Percentiles rank a stretch among this genome's conserved stretches.
Evolutionary conservation across 2,329 filamentous ascomycete species (phyloP).

Genomic region (Pezicula carpinea): DNA sequence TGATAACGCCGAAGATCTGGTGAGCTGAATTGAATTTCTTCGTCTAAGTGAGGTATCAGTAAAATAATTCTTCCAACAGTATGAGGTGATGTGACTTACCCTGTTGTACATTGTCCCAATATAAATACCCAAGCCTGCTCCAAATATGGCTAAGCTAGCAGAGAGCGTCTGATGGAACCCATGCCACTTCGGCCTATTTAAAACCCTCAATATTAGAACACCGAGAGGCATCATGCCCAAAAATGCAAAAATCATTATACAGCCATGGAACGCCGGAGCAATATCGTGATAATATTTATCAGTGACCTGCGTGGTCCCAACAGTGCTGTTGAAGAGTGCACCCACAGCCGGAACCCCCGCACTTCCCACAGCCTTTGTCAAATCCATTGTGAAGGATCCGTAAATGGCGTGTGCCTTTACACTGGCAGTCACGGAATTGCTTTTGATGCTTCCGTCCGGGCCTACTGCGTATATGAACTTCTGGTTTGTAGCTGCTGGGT

Average conservation of each 20-base stretch:
- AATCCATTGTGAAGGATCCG: slow-evolving; percentile 51
- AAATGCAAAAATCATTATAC: slow-evolving; percentile 51
- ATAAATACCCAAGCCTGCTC: slow-evolving; percentile 47
- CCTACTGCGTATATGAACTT: slow-evolving; percentile 54
- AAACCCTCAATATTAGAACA: slow-evolving; percentile 46
- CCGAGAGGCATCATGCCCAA: slow-evolving; percentile 53
- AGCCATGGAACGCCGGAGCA: slow-evolving; percentile 28
- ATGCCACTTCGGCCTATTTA: slow-evolving; percentile 50
- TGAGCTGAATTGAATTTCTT: slow-evolving; percentile 48
- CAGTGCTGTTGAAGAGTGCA: slow-evolving; percentile 18
- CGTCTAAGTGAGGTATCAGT: slow-evolving; percentile 34
- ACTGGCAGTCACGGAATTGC: slow-evolving; percentile 37
- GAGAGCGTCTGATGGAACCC: slow-evolving; percentile 48
- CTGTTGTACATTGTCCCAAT: slow-evolving; percentile 46
- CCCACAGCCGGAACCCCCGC: slow-evolving; percentile 38
- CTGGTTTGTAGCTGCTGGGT: slow-evolving; percentile 43
- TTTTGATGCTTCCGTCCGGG: slow-evolving; percentile 38
- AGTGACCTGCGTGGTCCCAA: slow-evolving; percentile 37
- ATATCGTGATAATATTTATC: slow-evolving; percentile 24
- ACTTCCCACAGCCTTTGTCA: slow-evolving; percentile 44
- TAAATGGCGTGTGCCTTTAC: slow-evolving; percentile 49
- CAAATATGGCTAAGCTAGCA: slow-evolving; percentile 42
- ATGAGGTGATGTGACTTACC: slow-evolving; percentile 37
- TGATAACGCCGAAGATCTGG: slow-evolving; percentile 54
- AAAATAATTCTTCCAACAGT: background rate